Percentiles rank a stretch among this genome's conserved stretches.
These are phyloP conservation scores for Taiwanofungus camphoratus DNA, from an alignment of 1,284 basidiomycete genomes.

Conservation along the genomic window DNA sequence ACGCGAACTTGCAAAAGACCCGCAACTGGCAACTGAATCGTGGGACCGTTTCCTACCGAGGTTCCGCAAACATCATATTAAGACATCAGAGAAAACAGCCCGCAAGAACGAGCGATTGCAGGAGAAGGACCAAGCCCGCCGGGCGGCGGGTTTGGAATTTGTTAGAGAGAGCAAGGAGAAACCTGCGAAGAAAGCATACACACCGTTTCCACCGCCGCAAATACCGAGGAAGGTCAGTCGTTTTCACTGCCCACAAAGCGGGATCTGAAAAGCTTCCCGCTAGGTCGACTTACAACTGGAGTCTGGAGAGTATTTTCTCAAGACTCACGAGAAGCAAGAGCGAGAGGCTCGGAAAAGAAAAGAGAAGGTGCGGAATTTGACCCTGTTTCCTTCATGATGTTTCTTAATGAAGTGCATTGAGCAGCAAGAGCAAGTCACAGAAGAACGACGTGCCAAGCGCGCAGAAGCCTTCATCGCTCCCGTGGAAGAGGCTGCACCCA, in stretches of 20 bases:
- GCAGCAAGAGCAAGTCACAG: conserved; percentile 72
- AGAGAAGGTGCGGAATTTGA: conserved; percentile 71
- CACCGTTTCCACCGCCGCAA: conserved; percentile 96
- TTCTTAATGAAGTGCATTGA: no score
- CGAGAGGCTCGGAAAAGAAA: conserved; percentile 58
- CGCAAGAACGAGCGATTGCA: conserved; percentile 71
- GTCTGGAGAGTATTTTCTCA: conserved; percentile 97
- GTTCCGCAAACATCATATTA: conserved; percentile 91
- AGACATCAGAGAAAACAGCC: conserved; percentile 86
- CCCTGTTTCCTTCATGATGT: no score
- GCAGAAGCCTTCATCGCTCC: conserved; percentile 85
- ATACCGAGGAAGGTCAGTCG: conserved; percentile 80
- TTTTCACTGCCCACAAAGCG: background rate
- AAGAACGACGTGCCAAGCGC: conserved; percentile 67
- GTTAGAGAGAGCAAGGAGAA: conserved; percentile 38
- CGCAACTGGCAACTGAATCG: conserved; percentile 88
- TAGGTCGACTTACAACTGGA: conserved; percentile 92
- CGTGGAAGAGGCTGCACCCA: conserved; percentile 60
- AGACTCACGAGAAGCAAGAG: conserved; percentile 73
- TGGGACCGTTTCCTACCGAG: conserved; percentile 98
- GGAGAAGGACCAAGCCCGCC: conserved; percentile 52
- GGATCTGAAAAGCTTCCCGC: background rate
- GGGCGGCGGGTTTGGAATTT: conserved; percentile 52
- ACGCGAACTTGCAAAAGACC: conserved; percentile 96
- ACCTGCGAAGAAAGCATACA: conserved; percentile 91